A percentile compares a stretch with the other conserved stretches of the same genome.
phyloP scores from a whole-genome alignment of 169 alveolate species.

The Cryptosporidium tyzzeri region DNA sequence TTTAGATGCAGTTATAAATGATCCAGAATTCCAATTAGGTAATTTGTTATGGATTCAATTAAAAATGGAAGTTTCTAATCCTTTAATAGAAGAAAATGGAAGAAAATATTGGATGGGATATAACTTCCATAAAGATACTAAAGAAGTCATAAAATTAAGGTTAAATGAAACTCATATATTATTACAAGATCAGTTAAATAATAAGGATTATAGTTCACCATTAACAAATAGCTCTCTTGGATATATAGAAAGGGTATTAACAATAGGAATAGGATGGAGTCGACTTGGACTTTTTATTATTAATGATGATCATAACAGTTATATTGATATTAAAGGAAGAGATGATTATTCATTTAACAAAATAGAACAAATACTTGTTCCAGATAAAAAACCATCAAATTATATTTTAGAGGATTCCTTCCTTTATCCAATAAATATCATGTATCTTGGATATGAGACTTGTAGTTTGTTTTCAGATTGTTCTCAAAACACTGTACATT shows the following conservation, averaged over 20 bases:
- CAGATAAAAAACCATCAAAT: neutral
- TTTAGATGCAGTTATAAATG: neutral
- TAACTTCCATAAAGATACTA: neutral
- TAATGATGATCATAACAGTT: constrained; percentile 8
- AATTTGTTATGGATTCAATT: neutral
- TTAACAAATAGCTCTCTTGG: constrained; percentile 5
- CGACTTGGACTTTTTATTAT: constrained; percentile 12
- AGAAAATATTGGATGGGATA: constrained; percentile 29
- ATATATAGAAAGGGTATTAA: neutral
- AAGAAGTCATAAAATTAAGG: neutral
- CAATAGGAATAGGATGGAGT: constrained; percentile 15
- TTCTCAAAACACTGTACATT: neutral
- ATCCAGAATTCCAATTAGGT: neutral
- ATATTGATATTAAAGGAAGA: constrained; percentile 25
- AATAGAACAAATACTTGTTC: neutral
- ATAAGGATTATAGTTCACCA: neutral
- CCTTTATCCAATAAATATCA: neutral
- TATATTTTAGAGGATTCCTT: neutral
- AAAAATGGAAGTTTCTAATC: neutral
- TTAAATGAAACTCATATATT: constrained; percentile 8
- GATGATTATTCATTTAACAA: constrained; percentile 21
- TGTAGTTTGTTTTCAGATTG: constrained; percentile 26
- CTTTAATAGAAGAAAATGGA: neutral
- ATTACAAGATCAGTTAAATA: neutral
- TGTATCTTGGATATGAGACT: constrained; percentile 43